A percentile compares a stretch with the other conserved stretches of the same genome.
Evolutionary conservation across 1,284 basidiomycete genomes (phyloP).

Genomic region (Rhodotorula mucilaginosa): DNA sequence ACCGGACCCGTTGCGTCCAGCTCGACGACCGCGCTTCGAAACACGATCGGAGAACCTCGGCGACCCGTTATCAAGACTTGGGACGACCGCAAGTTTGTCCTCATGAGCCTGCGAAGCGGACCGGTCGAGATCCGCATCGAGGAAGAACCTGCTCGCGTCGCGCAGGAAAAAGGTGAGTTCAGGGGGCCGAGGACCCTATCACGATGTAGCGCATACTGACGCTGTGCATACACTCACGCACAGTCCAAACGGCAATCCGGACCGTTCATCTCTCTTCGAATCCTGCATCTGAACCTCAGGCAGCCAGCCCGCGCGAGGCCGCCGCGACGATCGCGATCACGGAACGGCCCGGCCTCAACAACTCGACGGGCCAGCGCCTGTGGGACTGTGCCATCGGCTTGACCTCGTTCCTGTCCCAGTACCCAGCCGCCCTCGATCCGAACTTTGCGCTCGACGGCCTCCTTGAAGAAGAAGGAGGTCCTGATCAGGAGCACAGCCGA

Average conservation of each 20-base stretch:
- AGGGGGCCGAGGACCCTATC: too few species aligned
- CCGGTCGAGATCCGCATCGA: conserved; percentile 10
- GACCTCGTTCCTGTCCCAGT: conserved; percentile 25
- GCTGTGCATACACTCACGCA: too few species aligned
- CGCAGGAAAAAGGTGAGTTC: conserved; percentile 15
- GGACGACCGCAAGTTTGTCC: conserved; percentile 25
- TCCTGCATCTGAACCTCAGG: neutral
- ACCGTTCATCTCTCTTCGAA: conserved; percentile 2
- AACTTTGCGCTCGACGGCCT: neutral
- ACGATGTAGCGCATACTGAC: too few species aligned
- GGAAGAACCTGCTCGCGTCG: neutral
- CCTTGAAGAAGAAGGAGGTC: neutral
- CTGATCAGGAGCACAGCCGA: neutral
- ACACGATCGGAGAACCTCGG: neutral
- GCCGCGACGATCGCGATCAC: conserved; percentile 10
- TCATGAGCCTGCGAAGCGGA: conserved; percentile 24
- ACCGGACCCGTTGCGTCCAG: neutral
- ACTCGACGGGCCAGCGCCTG: conserved; percentile 38
- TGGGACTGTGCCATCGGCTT: conserved; percentile 44
- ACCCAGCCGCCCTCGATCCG: conserved; percentile 9
- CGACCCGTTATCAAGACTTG: conserved; percentile 13
- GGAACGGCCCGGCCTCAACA: conserved; percentile 38
- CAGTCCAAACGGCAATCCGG: conserved; percentile 32
- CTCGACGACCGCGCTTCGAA: neutral
- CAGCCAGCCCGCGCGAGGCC: neutral